Evolutionary conservation across 352 stramenopile genomes (phyloP), one percentile per base, ranked within the genome.

Genomic region (Phytopythium helicoides): DNA sequence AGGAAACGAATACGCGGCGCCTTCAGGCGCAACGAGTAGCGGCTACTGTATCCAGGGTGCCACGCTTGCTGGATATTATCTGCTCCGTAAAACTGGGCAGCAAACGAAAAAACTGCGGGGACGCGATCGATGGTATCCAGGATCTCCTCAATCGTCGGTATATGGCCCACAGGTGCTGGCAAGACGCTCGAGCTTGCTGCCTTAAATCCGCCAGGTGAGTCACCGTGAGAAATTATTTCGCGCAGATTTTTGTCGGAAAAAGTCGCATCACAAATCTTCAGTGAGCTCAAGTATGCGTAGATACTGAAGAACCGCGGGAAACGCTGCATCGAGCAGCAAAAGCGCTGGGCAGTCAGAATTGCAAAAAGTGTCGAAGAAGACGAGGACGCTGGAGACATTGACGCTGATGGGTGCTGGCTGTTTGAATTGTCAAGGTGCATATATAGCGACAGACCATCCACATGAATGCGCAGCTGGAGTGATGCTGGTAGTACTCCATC

Each of bases 1-100:
- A 94, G 59, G 35, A 94, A 86, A 19, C 85, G 81, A 28, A 93
- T 89, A 8, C 82, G 74, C 16, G 85, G 85, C 11, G 85, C 91
- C 40, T 83, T 86, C 0, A 94, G 53, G 0, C 85, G 82, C 10
- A 94, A 61, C 0, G 79, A 81, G 36, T 87, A 87, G 12, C 81
- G 70, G 37, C 77, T 91, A 45, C 72, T 77, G 37, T 91, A 94
- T 1, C 85, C 85, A 50, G 85, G 85, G 48, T 94, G 85, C 85
- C 85, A 94, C 7, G 52, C 25, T 60, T 93, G 75, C 50, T 94
- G 82, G 16, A 94, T 92, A 6, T 63, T 60, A 60, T 93, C 71
- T 0, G 77, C 78, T 7, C 85, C 85, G 41, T 88, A 94, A 28
- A 86, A 78, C 36, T 93, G 77, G 0, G 69, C 76, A n/a, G 73